Evolutionary conservation across 306 rosid genomes (phyloP).

Genomic region (Acacia crassicarpa): DNA sequence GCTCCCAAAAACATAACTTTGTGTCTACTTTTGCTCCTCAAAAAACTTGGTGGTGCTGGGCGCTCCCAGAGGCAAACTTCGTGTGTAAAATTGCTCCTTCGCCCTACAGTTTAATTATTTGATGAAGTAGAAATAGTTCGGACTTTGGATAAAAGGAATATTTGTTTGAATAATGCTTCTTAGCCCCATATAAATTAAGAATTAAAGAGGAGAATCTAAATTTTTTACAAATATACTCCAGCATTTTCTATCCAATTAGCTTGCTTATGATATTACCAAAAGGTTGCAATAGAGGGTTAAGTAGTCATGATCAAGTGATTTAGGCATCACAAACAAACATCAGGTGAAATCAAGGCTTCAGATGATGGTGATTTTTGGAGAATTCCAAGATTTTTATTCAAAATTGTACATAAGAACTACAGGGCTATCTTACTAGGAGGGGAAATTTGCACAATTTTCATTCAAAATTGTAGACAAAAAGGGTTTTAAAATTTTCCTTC

Average conservation of each 20-base stretch:
- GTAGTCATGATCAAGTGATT: not conserved
- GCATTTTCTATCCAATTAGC: not conserved
- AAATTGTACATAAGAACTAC: too few species aligned
- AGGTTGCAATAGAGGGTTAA: constrained; percentile 23
- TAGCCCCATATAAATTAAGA: too few species aligned
- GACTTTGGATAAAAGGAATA: not conserved
- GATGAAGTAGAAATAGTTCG: too few species aligned
- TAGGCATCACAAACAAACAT: not conserved
- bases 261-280: not conserved
- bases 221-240: not conserved
- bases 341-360: too few species aligned
- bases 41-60: too few species aligned
- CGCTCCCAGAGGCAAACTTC: too few species aligned
- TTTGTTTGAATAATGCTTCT: not conserved
- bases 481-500: not conserved
- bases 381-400: constrained; percentile 46
- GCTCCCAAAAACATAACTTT: too few species aligned
- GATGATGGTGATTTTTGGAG: not conserved
- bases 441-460: constrained; percentile 40
- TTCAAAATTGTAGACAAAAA: constrained; percentile 30
- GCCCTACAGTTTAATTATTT: too few species aligned
- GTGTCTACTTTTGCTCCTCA: too few species aligned
- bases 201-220: not conserved
- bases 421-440: too few species aligned
- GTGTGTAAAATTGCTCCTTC: too few species aligned